Percentiles rank a stretch among this genome's conserved stretches.
phyloP scores from a whole-genome alignment of 768 basidiomycete genomes.

The Russula olivacea region DNA sequence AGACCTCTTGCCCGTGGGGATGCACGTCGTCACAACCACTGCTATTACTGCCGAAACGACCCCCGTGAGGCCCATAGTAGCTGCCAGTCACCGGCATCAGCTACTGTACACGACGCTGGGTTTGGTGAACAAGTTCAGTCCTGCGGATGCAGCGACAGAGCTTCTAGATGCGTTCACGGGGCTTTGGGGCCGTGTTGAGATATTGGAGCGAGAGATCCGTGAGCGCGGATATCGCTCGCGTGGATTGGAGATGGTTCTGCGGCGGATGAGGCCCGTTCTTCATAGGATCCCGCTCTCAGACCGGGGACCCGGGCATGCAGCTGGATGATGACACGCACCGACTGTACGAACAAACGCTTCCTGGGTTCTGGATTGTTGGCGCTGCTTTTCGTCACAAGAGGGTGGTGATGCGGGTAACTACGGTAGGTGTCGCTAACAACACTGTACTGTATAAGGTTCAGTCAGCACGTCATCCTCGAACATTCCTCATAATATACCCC shows the following conservation, averaged over 20 bases:
- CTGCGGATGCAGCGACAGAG: background rate
- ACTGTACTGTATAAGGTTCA: too few relatives aligned
- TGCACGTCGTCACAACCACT: background rate
- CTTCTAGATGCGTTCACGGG: background rate
- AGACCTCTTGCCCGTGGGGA: background rate
- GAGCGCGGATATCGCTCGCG: conserved; percentile 13
- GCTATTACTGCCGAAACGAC: background rate
- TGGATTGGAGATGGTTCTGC: conserved; percentile 14
- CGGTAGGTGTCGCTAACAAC: too few relatives aligned
- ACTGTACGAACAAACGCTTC: too few relatives aligned
- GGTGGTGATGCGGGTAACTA: too few relatives aligned
- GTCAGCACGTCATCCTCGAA: too few relatives aligned
- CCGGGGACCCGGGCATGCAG: too few relatives aligned
- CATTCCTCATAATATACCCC: too few relatives aligned
- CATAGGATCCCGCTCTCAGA: background rate
- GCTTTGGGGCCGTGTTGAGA: conserved; percentile 6
- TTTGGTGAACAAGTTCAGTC: conserved; percentile 14
- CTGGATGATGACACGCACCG: too few relatives aligned
- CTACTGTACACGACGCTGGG: conserved; percentile 3
- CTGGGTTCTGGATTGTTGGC: too few relatives aligned
- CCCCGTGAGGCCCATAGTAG: background rate
- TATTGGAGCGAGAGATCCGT: background rate
- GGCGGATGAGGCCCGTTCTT: conserved; percentile 5
- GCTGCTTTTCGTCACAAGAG: too few relatives aligned
- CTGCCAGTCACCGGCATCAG: background rate